Evolutionary conservation across 192 early-diverging fungal genomes (phyloP).

Genomic region (Borealophlyctis nickersoniae): DNA sequence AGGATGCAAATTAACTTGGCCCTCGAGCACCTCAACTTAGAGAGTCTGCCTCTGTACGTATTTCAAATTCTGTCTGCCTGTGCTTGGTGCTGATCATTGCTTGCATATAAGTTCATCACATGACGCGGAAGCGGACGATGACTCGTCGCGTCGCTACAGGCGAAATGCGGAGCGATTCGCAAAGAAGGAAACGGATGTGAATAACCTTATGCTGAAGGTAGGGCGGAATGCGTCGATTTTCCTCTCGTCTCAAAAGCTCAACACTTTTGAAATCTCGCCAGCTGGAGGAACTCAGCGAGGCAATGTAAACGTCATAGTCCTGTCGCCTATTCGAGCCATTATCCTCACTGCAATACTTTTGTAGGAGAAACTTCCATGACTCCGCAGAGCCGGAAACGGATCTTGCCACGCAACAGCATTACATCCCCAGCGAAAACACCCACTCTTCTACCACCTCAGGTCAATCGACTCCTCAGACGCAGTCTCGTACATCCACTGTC

Average conservation of each 20-base stretch:
- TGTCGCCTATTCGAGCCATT: neutral
- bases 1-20: constrained; percentile 29
- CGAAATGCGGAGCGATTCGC: constrained; percentile 26
- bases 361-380: constrained; percentile 20
- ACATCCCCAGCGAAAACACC: too few relatives aligned
- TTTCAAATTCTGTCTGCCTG: neutral
- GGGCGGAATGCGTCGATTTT: neutral
- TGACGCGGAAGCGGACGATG: constrained; percentile 20
- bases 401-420: too few relatives aligned
- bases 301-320: constrained; percentile 16
- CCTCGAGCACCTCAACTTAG: constrained; percentile 22
- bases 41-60: constrained; percentile 14
- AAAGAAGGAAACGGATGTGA: constrained; percentile 24
- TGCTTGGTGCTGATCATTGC: too few relatives aligned
- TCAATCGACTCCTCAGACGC: too few relatives aligned
- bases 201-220: constrained; percentile 26
- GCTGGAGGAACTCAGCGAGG: constrained; percentile 30
- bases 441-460: too few relatives aligned
- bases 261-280: neutral
- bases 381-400: too few relatives aligned
- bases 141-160: constrained; percentile 16
- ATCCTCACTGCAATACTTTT: neutral
- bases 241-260: neutral
- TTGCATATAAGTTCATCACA: constrained; percentile 4
- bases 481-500: too few relatives aligned